Conservation (phyloP, 2,329 filamentous ascomycete genomes). For the Aaosphaeria pasadenensis region DNA sequence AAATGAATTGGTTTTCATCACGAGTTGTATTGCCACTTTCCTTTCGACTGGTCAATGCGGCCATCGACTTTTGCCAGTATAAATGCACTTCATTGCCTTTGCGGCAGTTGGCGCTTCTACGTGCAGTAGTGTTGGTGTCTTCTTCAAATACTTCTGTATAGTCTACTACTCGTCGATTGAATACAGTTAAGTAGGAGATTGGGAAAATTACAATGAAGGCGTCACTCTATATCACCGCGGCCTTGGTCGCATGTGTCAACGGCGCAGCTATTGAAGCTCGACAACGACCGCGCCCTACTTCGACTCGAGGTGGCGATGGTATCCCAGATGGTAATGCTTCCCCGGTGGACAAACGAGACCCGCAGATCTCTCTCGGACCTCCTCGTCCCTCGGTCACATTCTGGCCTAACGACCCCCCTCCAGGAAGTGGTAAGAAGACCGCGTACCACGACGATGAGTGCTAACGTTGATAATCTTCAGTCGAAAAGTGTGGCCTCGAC, state of each 20-base stretch:
- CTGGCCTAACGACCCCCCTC: conserved; percentile 4
- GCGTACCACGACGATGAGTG: neutral
- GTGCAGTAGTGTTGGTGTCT: neutral
- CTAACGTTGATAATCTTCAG: conserved; percentile 9
- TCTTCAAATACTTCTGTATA: neutral
- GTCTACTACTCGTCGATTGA: no score
- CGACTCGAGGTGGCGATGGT: conserved; percentile 1
- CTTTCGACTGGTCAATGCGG: neutral
- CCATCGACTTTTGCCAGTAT: no score
- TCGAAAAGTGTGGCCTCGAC: conserved; percentile 23
- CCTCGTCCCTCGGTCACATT: conserved; percentile 3
- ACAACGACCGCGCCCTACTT: conserved; percentile 11
- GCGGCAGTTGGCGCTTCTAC: no score
- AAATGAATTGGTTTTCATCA: conserved; percentile 27
- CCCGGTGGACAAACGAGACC: neutral
- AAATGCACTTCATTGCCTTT: no score
- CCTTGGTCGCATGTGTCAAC: conserved; percentile 18
- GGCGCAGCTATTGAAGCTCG: conserved; percentile 19
- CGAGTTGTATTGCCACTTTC: conserved; percentile 9
- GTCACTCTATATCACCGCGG: conserved; percentile 16
- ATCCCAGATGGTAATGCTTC: conserved; percentile 20
- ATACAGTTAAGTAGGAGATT: no score
- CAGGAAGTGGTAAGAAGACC: neutral
- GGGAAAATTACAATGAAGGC: conserved; percentile 20
- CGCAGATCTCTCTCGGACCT: conserved; percentile 3